A percentile compares a stretch with the other conserved stretches of the same genome.
phyloP scores from a whole-genome alignment of 1,284 basidiomycete species.

The Naganishia cerealis region DNA sequence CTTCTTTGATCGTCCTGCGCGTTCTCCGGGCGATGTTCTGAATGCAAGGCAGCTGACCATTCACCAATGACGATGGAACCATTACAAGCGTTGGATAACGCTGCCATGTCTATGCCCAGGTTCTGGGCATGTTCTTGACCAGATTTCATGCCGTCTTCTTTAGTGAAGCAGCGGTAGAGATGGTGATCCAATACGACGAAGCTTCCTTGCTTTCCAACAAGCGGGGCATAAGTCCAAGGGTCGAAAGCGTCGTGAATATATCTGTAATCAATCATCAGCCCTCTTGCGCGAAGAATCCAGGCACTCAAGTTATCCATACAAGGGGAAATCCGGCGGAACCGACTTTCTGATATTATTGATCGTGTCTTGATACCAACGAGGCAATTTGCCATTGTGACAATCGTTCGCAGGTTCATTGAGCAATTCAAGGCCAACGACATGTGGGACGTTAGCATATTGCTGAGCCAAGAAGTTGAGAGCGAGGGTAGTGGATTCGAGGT shows the following conservation, averaged over 20 bases:
- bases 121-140: conserved; percentile 62
- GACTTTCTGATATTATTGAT: conserved; percentile 62
- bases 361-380: conserved; percentile 67
- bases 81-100: conserved; percentile 57
- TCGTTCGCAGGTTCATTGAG: conserved; percentile 30
- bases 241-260: conserved; percentile 80
- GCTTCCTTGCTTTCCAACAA: conserved; percentile 54
- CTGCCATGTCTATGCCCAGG: conserved; percentile 35
- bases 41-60: conserved; percentile 77
- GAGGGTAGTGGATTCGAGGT: conserved; percentile 63
- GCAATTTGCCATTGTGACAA: conserved; percentile 55
- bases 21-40: conserved; percentile 55
- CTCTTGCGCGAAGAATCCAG: not conserved
- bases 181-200: conserved; percentile 77
- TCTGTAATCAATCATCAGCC: conserved; percentile 32
- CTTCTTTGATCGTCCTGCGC: conserved; percentile 58
- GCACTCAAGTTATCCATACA: conserved; percentile 44
- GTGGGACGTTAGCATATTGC: conserved; percentile 52
- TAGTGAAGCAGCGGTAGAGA: conserved; percentile 68
- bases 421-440: conserved; percentile 29
- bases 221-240: conserved; percentile 66
- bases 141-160: conserved; percentile 61
- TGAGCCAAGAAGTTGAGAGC: conserved; percentile 57
- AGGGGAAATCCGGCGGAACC: conserved; percentile 61
- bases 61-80: conserved; percentile 75